phyloP scores from a whole-genome alignment of 345 rosid species.

The Erucastrum elatum region DNA sequence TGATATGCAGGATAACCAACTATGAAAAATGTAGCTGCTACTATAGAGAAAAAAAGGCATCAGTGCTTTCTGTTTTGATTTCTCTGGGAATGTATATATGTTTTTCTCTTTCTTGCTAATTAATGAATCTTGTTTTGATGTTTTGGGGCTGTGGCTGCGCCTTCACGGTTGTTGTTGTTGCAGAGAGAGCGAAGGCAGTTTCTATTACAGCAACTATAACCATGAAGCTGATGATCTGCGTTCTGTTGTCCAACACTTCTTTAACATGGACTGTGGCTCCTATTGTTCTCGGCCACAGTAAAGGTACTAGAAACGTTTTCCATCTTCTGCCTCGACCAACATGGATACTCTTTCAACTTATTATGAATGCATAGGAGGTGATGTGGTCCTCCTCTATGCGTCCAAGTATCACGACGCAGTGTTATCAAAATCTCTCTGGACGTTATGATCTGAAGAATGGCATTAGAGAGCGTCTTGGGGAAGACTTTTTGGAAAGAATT shows the following conservation, averaged over 20 bases:
- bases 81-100: no score
- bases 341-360: neutral
- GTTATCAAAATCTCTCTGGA: constrained; percentile 71
- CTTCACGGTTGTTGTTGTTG: no score
- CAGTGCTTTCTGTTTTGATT: no score
- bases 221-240: constrained; percentile 77
- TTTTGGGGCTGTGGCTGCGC: no score
- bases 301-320: constrained; percentile 36
- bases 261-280: constrained; percentile 38
- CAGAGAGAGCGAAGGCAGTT: constrained; percentile 17
- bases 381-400: constrained; percentile 83
- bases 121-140: no score
- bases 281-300: constrained; percentile 76
- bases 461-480: constrained; percentile 63
- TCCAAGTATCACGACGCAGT: constrained; percentile 62
- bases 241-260: constrained; percentile 57
- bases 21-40: no score
- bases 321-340: neutral
- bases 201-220: constrained; percentile 63
- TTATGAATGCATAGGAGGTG: constrained; percentile 42
- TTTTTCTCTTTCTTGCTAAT: no score
- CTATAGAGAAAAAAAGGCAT: no score
- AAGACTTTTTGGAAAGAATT: constrained; percentile 52
- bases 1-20: no score
- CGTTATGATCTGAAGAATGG: constrained; percentile 72